phyloP scores from a whole-genome alignment of 371 early-diverging fungal genomes.

The Entomophthora muscae region DNA sequence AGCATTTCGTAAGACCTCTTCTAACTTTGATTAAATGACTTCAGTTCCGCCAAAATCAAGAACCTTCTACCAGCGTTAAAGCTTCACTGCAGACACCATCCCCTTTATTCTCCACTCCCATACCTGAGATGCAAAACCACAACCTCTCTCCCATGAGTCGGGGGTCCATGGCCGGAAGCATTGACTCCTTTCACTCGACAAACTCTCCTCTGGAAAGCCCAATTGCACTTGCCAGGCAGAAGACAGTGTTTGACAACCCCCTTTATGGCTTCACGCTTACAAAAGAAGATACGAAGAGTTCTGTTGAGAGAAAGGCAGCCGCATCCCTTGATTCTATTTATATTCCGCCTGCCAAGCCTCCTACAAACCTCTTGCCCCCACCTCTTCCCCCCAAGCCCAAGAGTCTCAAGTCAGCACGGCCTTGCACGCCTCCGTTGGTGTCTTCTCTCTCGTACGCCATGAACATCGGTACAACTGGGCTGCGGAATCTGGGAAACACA shows the following conservation, averaged over 20 bases:
- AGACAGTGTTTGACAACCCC: slow-evolving; percentile 39
- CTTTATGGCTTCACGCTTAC: slow-evolving; percentile 31
- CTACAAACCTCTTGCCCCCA: background rate
- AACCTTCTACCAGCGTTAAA: no score
- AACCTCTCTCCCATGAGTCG: slow-evolving; percentile 2
- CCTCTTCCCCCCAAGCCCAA: background rate
- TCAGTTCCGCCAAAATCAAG: background rate
- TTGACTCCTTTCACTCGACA: background rate
- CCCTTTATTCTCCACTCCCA: slow-evolving; percentile 12
- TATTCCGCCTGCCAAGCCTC: slow-evolving; percentile 13
- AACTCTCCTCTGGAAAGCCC: background rate
- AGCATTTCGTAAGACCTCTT: background rate
- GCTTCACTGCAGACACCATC: background rate
- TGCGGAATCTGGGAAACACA: slow-evolving; percentile 93
- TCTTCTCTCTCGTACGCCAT: slow-evolving; percentile 5
- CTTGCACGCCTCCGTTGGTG: background rate
- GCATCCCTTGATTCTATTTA: slow-evolving; percentile 10
- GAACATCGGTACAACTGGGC: slow-evolving; percentile 52
- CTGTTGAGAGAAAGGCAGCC: slow-evolving; percentile 11
- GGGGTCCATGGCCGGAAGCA: background rate
- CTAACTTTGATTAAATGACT: background rate
- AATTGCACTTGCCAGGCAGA: slow-evolving; percentile 17
- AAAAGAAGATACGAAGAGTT: slow-evolving; percentile 10
- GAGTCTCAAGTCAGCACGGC: background rate
- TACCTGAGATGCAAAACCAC: slow-evolving; percentile 10